Evolutionary conservation across 805 yeast species (phyloP).

Genomic region (Ogataea saltuana): DNA sequence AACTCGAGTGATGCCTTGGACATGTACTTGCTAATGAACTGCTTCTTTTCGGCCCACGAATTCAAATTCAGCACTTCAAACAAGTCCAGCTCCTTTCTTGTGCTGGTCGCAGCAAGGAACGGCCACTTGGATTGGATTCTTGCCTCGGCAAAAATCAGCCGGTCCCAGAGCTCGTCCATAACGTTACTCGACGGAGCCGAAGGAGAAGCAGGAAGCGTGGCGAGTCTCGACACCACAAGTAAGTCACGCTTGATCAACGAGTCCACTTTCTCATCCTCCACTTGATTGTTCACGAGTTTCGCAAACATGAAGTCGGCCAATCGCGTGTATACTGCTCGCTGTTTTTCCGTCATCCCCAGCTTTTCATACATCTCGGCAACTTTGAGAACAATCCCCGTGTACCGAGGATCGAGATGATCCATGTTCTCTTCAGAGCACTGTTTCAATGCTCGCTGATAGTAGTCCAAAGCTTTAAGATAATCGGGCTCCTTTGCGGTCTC

Average conservation of each 20-base stretch:
- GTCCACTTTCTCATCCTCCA: slow-evolving; percentile 27
- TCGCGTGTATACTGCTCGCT: slow-evolving; percentile 52
- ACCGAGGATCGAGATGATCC: slow-evolving; percentile 68
- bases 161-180: slow-evolving; percentile 28
- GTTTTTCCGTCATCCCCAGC: slow-evolving; percentile 60
- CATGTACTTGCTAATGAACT: slow-evolving; percentile 27
- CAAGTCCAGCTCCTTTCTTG: slow-evolving; percentile 13
- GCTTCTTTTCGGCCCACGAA: slow-evolving; percentile 13
- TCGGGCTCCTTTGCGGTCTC: slow-evolving; percentile 71
- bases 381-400: slow-evolving; percentile 87
- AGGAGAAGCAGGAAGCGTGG: slow-evolving; percentile 25
- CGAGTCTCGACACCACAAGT: slow-evolving; percentile 30
- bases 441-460: slow-evolving; percentile 73
- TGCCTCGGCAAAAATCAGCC: slow-evolving; percentile 31
- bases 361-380: slow-evolving; percentile 85
- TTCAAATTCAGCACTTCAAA: slow-evolving; percentile 25
- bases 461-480: slow-evolving; percentile 64
- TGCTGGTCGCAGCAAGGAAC: slow-evolving; percentile 12
- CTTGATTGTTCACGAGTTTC: slow-evolving; percentile 29
- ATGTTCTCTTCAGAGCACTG: slow-evolving; percentile 57
- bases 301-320: slow-evolving; percentile 31
- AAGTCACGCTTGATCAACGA: slow-evolving; percentile 33
- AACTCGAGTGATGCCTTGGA: slow-evolving; percentile 21
- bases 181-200: slow-evolving; percentile 11
- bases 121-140: slow-evolving; percentile 22